Evolutionary conservation across 169 alveolate species (phyloP).

Genomic region (Sarcocystis neurona): DNA sequence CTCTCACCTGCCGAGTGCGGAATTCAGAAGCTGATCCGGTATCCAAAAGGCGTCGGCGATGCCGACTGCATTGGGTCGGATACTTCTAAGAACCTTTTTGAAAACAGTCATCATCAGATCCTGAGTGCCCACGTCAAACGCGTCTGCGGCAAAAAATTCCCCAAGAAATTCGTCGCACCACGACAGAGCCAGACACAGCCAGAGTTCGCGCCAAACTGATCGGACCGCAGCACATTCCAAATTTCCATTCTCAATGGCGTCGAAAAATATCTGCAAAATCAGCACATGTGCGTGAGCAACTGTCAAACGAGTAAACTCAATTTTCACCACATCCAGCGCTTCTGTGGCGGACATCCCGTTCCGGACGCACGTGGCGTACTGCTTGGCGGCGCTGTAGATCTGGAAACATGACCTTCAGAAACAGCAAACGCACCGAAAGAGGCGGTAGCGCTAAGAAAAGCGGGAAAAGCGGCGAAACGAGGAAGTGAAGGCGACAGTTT

Average conservation of each 20-base stretch:
- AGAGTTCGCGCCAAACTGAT: not conserved
- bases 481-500: no score
- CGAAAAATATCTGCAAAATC: conserved; percentile 22
- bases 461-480: no score
- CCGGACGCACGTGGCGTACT: not conserved
- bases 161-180: conserved; percentile 44
- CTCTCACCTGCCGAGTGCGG: conserved; percentile 60
- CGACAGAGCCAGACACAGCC: conserved; percentile 21
- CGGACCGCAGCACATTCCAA: not conserved
- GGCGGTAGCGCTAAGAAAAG: no score
- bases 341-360: not conserved
- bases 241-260: not conserved
- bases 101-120: not conserved
- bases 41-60: conserved; percentile 48
- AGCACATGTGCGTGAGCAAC: conserved; percentile 59
- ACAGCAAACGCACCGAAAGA: no score
- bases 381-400: conserved; percentile 37
- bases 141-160: conserved; percentile 41
- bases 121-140: not conserved
- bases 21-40: conserved; percentile 59
- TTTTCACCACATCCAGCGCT: conserved; percentile 53
- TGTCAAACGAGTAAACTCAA: conserved; percentile 45
- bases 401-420: conserved; percentile 13
- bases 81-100: not conserved
- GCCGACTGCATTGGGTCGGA: conserved; percentile 53